Evolutionary conservation across 2,329 filamentous ascomycete species (phyloP), one percentile per base, ranked within the genome.

Genomic region (Magnaporthiopsis poae): DNA sequence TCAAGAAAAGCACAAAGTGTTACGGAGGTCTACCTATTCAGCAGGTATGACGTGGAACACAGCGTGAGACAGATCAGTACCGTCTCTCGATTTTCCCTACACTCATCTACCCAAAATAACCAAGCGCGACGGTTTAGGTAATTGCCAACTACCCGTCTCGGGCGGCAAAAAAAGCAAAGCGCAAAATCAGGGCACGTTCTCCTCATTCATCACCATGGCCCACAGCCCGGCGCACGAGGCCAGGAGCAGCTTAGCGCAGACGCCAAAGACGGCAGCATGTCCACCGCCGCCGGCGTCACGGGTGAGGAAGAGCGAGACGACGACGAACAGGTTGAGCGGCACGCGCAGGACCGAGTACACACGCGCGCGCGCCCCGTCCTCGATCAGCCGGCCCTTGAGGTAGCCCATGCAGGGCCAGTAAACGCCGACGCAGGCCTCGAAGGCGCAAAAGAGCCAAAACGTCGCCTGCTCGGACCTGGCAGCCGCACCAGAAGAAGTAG

Each of bases 291-390:
- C 35, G 46, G 56, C 12, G 52, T 74, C 73, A 5, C 73, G 70
- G 18, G 74, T 74, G 39, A 81, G 70, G 33, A 77, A 71, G 66
- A 86, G 71, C 15, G 82, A 80, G 7, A 80, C 74, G 12, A 85
- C 80, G 1, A 86, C 82, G 70, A 86, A 85, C 21, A 83, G 68
- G 71, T 87, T 88, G 68, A 88, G 74, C 13, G 86, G 85, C 18
- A 88, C 77, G 56, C 84, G 77, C 70, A 86, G 72, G 63, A 84
- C 75, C 0, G 80, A 81, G 70, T 86, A 86, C 7, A 86, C 78
- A 69, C 80, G 81, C 7, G 80, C 83, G 61, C 84, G 74, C 31
- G 81, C 77, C 2, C 78, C 79, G 70, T 86, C 83, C 0, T 82
- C 80, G 21, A 87, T 78, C 5, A 85, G 74, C 56, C 77, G 75